Evolutionary conservation across 257 asterid species (phyloP).

Genomic region (Solanum tacnaense): DNA sequence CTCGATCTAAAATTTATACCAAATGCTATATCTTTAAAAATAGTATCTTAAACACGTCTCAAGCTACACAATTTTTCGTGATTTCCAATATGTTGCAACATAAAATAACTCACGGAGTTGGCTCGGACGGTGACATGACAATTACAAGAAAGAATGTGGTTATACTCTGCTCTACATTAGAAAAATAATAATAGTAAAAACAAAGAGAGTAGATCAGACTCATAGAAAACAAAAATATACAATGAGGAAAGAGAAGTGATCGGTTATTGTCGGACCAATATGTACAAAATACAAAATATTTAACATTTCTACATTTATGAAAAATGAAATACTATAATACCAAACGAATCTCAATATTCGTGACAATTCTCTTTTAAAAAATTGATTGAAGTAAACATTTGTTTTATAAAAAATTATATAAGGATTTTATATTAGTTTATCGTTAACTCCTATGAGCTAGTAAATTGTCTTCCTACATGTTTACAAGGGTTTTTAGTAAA

Average conservation of each 20-base stretch:
- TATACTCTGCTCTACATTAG: background rate
- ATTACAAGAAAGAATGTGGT: background rate
- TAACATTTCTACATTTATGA: background rate
- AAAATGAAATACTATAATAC: background rate
- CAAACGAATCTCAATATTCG: background rate
- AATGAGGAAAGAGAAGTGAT: background rate
- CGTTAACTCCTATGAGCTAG: background rate
- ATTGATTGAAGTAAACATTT: background rate
- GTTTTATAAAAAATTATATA: background rate
- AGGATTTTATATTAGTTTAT: background rate
- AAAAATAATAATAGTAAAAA: background rate
- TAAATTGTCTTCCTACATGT: background rate
- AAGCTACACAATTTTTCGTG: too few species aligned
- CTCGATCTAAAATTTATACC: accelerated
- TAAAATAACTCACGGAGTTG: background rate
- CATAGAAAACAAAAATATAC: background rate
- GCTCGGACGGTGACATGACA: background rate
- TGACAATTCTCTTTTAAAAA: background rate
- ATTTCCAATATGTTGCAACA: too few species aligned
- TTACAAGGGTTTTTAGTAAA: background rate
- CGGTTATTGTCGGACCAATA: background rate
- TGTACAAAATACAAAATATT: background rate
- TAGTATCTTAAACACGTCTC: accelerated
- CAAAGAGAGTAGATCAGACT: background rate
- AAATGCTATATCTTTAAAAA: too few species aligned